These are phyloP conservation scores for Candida sanyaensis DNA, from an alignment of 1,139 yeast genomes.

Conservation along the genomic window DNA sequence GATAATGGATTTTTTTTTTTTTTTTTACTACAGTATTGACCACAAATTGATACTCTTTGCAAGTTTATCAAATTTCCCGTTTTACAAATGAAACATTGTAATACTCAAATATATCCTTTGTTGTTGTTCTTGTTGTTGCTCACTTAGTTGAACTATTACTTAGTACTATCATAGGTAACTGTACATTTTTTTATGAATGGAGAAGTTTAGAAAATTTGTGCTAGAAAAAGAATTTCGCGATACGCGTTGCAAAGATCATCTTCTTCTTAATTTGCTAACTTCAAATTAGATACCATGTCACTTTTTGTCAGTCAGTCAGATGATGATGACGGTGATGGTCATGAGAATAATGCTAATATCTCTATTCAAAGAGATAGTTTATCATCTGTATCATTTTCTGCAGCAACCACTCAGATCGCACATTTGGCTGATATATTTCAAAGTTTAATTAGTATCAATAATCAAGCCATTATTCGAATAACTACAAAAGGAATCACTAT, in stretches of 20 bases:
- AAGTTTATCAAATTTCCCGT: too few relatives aligned
- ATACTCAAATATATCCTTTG: too few relatives aligned
- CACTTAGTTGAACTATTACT: too few relatives aligned
- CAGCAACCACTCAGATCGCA: constrained; percentile 39
- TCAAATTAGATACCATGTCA: neutral
- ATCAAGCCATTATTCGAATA: constrained; percentile 39
- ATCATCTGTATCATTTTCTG: constrained; percentile 24
- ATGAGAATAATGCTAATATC: neutral
- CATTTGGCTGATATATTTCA: constrained; percentile 43
- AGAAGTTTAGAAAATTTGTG: too few relatives aligned
- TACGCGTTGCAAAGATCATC: neutral
- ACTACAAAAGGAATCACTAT: constrained; percentile 33
- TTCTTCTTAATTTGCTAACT: neutral
- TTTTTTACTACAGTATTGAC: too few relatives aligned
- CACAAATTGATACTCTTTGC: too few relatives aligned
- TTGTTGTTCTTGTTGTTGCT: too few relatives aligned
- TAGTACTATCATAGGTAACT: too few relatives aligned
- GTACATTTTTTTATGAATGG: too few relatives aligned
- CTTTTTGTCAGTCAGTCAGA: constrained; percentile 8
- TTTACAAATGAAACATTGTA: too few relatives aligned
- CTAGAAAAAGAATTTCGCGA: neutral
- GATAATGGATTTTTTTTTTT: too few relatives aligned
- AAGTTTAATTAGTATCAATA: constrained; percentile 32
- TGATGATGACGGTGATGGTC: constrained; percentile 7
- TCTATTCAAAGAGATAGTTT: neutral